Conservation (phyloP, 495 filamentous ascomycete species). For the Emericellopsis terricola region DNA sequence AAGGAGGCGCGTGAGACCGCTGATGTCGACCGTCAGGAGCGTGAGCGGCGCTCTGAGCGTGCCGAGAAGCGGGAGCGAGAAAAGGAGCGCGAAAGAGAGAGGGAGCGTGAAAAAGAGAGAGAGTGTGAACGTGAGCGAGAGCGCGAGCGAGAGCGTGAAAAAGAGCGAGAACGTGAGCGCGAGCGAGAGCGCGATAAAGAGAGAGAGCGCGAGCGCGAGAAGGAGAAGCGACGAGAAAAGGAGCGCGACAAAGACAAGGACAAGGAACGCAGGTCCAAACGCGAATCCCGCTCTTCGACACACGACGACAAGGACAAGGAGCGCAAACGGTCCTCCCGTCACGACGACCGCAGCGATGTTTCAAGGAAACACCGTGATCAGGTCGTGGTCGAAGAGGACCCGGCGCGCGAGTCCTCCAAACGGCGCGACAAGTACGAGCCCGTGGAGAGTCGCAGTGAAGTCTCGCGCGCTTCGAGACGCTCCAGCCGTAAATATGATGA, state of each 20-base stretch:
- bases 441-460: not conserved
- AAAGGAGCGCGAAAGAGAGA: constrained; percentile 9
- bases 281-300: not conserved
- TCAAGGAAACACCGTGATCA: not conserved
- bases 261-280: not conserved
- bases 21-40: constrained; percentile 6
- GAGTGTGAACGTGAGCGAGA: not conserved
- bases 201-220: constrained; percentile 9
- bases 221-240: constrained; percentile 10
- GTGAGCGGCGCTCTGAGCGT: constrained; percentile 8
- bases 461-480: not conserved
- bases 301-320: not conserved
- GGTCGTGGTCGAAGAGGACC: not conserved
- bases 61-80: constrained; percentile 7
- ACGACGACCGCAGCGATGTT: not conserved
- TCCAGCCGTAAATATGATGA: not conserved
- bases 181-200: not conserved
- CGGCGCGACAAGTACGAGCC: not conserved
- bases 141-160: constrained; percentile 7
- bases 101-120: constrained; percentile 2
- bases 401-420: not conserved
- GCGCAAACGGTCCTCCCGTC: not conserved
- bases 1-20: not conserved
- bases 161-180: constrained; percentile 8
- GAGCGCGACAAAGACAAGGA: constrained; percentile 1